A percentile compares a stretch with the other conserved stretches of the same genome.
Conservation (phyloP, 257 asterid genomes). For the Jaltomata sinuosa region DNA sequence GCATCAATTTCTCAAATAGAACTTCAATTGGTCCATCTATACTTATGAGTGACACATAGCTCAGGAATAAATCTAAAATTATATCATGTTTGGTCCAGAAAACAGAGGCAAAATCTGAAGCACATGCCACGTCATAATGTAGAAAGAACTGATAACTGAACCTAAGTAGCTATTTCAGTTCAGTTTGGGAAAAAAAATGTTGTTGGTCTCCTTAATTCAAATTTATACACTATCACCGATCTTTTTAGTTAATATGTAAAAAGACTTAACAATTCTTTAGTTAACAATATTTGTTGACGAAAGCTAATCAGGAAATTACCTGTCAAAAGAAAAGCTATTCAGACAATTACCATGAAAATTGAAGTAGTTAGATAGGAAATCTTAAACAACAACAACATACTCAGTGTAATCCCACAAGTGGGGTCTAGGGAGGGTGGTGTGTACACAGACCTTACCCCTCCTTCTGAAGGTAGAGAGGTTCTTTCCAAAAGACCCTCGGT, state of each 20-base stretch:
- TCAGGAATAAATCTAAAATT: neutral
- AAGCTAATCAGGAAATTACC: neutral
- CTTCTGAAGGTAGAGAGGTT: neutral
- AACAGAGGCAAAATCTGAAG: neutral
- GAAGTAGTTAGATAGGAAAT: neutral
- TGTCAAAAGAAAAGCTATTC: neutral
- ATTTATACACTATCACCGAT: neutral
- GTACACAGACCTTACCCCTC: neutral
- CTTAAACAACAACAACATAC: neutral
- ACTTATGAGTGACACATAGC: neutral
- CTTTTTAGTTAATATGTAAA: neutral
- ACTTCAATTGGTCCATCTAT: neutral
- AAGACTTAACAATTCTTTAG: neutral
- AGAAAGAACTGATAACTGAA: neutral
- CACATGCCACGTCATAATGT: neutral
- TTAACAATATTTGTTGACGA: neutral
- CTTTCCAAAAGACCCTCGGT: neutral
- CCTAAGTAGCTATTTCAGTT: neutral
- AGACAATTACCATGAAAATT: neutral
- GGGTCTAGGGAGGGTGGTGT: neutral
- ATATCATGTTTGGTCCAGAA: neutral
- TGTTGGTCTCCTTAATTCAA: neutral
- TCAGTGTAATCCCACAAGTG: neutral
- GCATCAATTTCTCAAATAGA: neutral
- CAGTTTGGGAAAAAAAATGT: neutral